phyloP scores from a whole-genome alignment of 495 filamentous ascomycete species.

The Podospora pseudoanserina region DNA sequence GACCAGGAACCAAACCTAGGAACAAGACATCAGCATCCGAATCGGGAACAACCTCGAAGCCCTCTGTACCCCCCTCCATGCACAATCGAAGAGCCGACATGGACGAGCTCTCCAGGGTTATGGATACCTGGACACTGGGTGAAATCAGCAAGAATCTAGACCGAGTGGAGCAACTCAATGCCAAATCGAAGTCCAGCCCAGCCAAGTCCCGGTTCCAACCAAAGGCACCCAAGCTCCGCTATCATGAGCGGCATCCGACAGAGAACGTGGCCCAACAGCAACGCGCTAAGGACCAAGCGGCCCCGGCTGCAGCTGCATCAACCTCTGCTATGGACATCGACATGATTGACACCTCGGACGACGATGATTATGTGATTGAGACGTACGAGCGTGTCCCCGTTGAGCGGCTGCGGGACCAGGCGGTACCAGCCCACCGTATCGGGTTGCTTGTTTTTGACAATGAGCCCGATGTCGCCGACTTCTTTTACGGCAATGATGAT shows the following conservation, averaged over 20 bases:
- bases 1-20: constrained; percentile 22
- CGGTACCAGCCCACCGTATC: constrained; percentile 36
- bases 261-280: constrained; percentile 21
- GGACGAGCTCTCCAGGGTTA: constrained; percentile 45
- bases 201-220: constrained; percentile 40
- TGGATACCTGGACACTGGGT: constrained; percentile 48
- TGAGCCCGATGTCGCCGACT: constrained; percentile 47
- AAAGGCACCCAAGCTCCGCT: constrained; percentile 44
- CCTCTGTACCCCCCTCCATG: constrained; percentile 40
- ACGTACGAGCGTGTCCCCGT: constrained; percentile 52
- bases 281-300: constrained; percentile 10
- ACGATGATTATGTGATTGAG: constrained; percentile 51
- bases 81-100: constrained; percentile 40
- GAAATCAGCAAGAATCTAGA: constrained; percentile 46
- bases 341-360: constrained; percentile 38
- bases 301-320: not conserved
- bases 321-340: constrained; percentile 22
- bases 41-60: constrained; percentile 12
- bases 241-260: constrained; percentile 46
- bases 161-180: constrained; percentile 32
- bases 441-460: constrained; percentile 52
- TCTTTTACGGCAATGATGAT: constrained; percentile 42
- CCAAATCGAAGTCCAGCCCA: constrained; percentile 20
- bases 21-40: not conserved
- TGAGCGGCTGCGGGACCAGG: constrained; percentile 39